Conservation (phyloP, 2,329 filamentous ascomycete genomes). For the Lachnellula occidentalis region DNA sequence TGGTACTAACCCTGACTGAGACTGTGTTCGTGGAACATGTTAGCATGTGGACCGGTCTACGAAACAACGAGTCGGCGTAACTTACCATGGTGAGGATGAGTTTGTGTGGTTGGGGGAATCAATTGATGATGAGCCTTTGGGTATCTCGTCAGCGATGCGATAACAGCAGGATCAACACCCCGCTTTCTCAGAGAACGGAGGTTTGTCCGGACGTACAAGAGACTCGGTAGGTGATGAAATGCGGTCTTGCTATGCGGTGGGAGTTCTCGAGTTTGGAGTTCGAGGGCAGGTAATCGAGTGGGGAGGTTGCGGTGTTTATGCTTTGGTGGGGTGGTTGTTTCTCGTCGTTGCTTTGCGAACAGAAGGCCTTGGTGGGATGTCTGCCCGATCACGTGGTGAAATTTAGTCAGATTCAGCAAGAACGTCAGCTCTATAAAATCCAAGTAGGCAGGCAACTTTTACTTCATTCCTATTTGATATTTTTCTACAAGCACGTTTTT, state of each 20-base stretch:
- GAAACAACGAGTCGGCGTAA: neutral
- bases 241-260: neutral
- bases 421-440: neutral
- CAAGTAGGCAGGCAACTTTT: neutral
- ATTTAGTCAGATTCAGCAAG: neutral
- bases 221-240: neutral
- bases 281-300: conserved; percentile 1
- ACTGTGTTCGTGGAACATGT: conserved; percentile 36
- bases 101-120: conserved; percentile 16
- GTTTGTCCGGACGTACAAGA: neutral
- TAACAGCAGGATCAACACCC: conserved; percentile 2
- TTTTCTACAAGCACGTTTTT: too few relatives aligned
- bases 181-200: neutral
- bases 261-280: neutral
- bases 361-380: conserved; percentile 15
- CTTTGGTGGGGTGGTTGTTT: conserved; percentile 9
- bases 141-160: conserved; percentile 19
- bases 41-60: conserved; percentile 11
- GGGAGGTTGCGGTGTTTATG: neutral
- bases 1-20: conserved; percentile 61
- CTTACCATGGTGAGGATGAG: conserved; percentile 17
- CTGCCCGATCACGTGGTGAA: neutral
- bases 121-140: conserved; percentile 9
- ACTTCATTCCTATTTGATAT: too few relatives aligned
- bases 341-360: conserved; percentile 7